Percentiles rank a stretch among this genome's conserved stretches.
Evolutionary conservation across 495 filamentous ascomycete species (phyloP).

Genomic region (Rusavskia elegans): DNA sequence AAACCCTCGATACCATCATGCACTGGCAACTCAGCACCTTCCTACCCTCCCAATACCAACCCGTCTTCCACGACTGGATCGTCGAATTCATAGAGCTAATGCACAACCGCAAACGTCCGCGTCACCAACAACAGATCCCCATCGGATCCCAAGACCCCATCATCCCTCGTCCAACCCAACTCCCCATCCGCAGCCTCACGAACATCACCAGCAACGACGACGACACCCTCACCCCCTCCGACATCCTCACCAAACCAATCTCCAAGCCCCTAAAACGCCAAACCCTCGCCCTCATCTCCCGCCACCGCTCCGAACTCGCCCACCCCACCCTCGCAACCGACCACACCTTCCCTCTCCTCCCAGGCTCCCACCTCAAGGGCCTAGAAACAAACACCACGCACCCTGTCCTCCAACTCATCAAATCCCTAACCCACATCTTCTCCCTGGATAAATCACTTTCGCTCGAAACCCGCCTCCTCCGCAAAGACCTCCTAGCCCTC

Average conservation of each 20-base stretch:
- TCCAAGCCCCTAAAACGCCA: slow-evolving; percentile 83
- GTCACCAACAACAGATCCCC: slow-evolving; percentile 12
- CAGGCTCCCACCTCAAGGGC: slow-evolving; percentile 56
- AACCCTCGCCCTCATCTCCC: slow-evolving; percentile 58
- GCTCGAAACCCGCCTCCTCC: slow-evolving; percentile 68
- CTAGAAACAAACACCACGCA: slow-evolving; percentile 34
- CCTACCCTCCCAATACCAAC: slow-evolving; percentile 64
- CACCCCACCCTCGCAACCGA: slow-evolving; percentile 78
- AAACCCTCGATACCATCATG: slow-evolving; percentile 88
- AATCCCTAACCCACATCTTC: slow-evolving; percentile 78
- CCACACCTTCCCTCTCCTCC: slow-evolving; percentile 68
- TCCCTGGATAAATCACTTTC: slow-evolving; percentile 76
- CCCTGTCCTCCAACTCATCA: slow-evolving; percentile 78
- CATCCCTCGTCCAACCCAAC: slow-evolving; percentile 67
- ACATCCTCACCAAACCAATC: slow-evolving; percentile 57
- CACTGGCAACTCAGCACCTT: slow-evolving; percentile 93
- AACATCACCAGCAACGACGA: slow-evolving; percentile 35
- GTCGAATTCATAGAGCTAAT: slow-evolving; percentile 92
- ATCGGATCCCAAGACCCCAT: slow-evolving; percentile 25
- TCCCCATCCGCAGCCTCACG: slow-evolving; percentile 43
- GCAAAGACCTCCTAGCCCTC: slow-evolving; percentile 73
- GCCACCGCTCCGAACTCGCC: slow-evolving; percentile 76
- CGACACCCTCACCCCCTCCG: slow-evolving; percentile 34
- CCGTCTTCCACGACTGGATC: slow-evolving; percentile 80
- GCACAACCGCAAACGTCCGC: slow-evolving; percentile 64